Percentiles rank a stretch among this genome's conserved stretches.
Evolutionary conservation across 2,329 filamentous ascomycete species (phyloP).

Genomic region (Pseudocercospora fuligena): DNA sequence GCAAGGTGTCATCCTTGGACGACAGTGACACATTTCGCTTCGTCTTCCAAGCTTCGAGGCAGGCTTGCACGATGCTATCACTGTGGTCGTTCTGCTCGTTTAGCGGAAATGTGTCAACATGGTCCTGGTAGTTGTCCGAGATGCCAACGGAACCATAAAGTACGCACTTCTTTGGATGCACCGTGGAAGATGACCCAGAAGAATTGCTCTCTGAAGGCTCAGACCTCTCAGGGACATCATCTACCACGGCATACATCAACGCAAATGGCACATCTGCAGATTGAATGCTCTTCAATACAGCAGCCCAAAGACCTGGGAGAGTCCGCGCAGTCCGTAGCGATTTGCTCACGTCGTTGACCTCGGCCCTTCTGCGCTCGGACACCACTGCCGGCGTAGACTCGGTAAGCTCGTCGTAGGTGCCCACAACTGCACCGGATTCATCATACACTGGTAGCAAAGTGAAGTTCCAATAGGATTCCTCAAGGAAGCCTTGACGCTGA

Average conservation of each 20-base stretch:
- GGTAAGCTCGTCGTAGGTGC: slow-evolving; percentile 34
- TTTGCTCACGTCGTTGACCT: slow-evolving; percentile 28
- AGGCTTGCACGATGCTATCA: slow-evolving; percentile 34
- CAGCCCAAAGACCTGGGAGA: slow-evolving; percentile 33
- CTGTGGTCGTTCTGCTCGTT: slow-evolving; percentile 11
- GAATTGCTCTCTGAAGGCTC: slow-evolving; percentile 19
- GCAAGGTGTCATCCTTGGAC: slow-evolving; percentile 38
- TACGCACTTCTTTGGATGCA: slow-evolving; percentile 26
- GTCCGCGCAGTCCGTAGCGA: slow-evolving; percentile 23
- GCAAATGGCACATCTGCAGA: slow-evolving; percentile 36
- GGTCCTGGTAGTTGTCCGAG: slow-evolving; percentile 31
- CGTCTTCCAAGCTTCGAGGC: slow-evolving; percentile 39
- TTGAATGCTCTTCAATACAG: slow-evolving; percentile 28
- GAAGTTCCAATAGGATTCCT: slow-evolving; percentile 40
- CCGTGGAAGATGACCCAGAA: slow-evolving; percentile 13
- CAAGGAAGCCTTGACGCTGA: slow-evolving; percentile 34
- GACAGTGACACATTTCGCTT: slow-evolving; percentile 39
- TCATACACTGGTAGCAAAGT: slow-evolving; percentile 37
- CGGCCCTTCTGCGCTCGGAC: slow-evolving; percentile 29
- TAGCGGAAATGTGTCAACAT: slow-evolving; percentile 33
- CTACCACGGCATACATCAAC: slow-evolving; percentile 32
- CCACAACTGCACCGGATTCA: slow-evolving; percentile 26
- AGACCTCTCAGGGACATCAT: slow-evolving; percentile 23
- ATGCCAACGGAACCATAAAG: slow-evolving; percentile 38
- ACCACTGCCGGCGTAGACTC: slow-evolving; percentile 34